These are phyloP conservation scores for Aspergillus ruber DNA, from an alignment of 2,329 filamentous ascomycete genomes.

Conservation along the genomic window DNA sequence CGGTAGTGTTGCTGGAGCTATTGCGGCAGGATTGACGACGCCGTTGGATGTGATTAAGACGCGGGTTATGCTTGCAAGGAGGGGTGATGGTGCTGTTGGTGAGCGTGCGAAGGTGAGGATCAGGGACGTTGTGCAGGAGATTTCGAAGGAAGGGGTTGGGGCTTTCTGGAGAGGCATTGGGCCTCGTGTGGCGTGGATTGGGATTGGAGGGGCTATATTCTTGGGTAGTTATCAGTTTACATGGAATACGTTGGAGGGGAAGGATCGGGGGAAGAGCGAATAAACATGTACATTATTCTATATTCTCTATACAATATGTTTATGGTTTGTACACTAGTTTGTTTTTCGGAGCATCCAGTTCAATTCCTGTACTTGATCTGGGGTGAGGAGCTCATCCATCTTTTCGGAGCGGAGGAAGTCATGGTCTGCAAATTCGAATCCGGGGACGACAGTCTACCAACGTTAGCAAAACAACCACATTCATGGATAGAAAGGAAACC, in stretches of 20 bases:
- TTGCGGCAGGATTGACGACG: slow-evolving; percentile 84
- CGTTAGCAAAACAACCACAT: background rate
- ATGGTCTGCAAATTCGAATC: slow-evolving; percentile 62
- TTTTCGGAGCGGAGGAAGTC: slow-evolving; percentile 54
- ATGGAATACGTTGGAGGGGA: slow-evolving; percentile 62
- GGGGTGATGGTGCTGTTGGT: slow-evolving; percentile 53
- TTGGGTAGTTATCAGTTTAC: slow-evolving; percentile 88
- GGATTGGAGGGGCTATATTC: slow-evolving; percentile 88
- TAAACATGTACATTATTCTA: background rate
- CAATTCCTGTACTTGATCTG: slow-evolving; percentile 46
- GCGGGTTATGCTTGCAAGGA: slow-evolving; percentile 78
- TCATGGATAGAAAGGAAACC: slow-evolving; percentile 7
- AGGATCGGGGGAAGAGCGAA: slow-evolving; percentile 5
- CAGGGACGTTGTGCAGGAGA: slow-evolving; percentile 53
- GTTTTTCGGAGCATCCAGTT: slow-evolving; percentile 21
- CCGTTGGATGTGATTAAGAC: slow-evolving; percentile 96
- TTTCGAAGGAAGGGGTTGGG: slow-evolving; percentile 49
- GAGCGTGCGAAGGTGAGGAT: slow-evolving; percentile 27
- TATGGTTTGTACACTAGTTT: background rate
- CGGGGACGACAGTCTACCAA: slow-evolving; percentile 54
- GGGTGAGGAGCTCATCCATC: slow-evolving; percentile 48
- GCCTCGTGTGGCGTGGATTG: slow-evolving; percentile 89
- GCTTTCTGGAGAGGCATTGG: slow-evolving; percentile 53
- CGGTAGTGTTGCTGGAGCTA: slow-evolving; percentile 73
- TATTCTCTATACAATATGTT: background rate